phyloP scores from a whole-genome alignment of 306 rosid genomes.

The Abrus pulchellus region DNA sequence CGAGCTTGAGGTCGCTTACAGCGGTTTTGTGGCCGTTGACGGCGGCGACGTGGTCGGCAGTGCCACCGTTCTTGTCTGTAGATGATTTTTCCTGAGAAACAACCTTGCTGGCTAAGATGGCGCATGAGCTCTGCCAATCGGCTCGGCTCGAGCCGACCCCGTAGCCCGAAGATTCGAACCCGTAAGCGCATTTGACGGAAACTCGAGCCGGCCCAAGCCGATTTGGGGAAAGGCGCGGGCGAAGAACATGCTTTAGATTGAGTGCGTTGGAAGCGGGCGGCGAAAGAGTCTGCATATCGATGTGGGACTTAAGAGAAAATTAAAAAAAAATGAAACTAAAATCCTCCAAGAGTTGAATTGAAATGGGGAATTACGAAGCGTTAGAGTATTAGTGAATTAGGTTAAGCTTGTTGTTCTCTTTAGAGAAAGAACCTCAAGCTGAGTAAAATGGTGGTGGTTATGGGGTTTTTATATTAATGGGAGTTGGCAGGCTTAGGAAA shows the following conservation, averaged over 20 bases:
- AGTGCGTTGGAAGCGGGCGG: slow-evolving; percentile 58
- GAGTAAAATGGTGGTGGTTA: slow-evolving; percentile 46
- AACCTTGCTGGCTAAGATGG: slow-evolving; percentile 85
- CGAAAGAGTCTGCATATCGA: slow-evolving; percentile 67
- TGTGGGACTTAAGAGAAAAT: background rate
- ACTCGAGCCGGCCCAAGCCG: slow-evolving; percentile 51
- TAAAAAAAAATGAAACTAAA: background rate
- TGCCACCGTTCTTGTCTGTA: slow-evolving; percentile 29
- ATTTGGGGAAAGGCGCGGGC: background rate
- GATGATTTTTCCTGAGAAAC: slow-evolving; percentile 66
- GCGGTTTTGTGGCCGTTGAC: slow-evolving; percentile 79
- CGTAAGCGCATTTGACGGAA: slow-evolving; percentile 61
- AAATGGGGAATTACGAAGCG: background rate
- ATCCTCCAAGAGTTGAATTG: background rate
- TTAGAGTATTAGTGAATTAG: background rate
- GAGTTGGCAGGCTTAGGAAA: background rate
- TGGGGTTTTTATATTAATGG: slow-evolving; percentile 54
- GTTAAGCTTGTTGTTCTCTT: slow-evolving; percentile 74
- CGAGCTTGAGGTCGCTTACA: slow-evolving; percentile 65
- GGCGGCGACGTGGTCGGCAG: slow-evolving; percentile 54
- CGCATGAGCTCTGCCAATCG: slow-evolving; percentile 95
- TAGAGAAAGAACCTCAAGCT: slow-evolving; percentile 78
- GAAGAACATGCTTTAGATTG: slow-evolving; percentile 32
- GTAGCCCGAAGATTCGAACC: slow-evolving; percentile 57
- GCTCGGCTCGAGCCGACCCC: slow-evolving; percentile 66